phyloP scores from a whole-genome alignment of 345 rosid genomes.

The Combretum micranthum region DNA sequence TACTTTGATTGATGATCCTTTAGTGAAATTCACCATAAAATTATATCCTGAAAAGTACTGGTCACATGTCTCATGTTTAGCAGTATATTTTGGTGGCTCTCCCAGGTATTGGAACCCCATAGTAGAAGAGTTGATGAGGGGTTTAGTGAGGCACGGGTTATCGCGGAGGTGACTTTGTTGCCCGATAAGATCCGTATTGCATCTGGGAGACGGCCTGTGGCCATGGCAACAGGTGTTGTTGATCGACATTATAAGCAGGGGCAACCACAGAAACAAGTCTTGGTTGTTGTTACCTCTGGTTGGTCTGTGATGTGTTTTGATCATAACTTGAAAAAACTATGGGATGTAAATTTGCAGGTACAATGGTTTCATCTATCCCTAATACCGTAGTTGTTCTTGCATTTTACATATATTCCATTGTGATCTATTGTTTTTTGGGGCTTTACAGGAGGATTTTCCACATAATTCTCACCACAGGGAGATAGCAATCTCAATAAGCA shows the following conservation, averaged over 20 bases:
- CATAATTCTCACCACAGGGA: conserved; percentile 89
- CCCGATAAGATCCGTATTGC: conserved; percentile 87
- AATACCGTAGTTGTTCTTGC: background rate
- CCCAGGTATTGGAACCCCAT: conserved; percentile 83
- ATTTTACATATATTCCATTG: too few species aligned
- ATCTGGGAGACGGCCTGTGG: conserved; percentile 81
- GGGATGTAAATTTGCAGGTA: conserved; percentile 95
- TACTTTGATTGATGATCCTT: too few species aligned
- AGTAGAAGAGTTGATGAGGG: conserved; percentile 82
- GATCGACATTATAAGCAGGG: conserved; percentile 59
- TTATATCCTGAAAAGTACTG: too few species aligned
- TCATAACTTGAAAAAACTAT: conserved; percentile 88
- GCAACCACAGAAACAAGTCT: conserved; percentile 80
- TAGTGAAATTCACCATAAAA: too few species aligned
- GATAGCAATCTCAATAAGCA: conserved; percentile 68
- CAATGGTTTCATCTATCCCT: too few species aligned
- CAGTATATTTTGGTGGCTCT: background rate
- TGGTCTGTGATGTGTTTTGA: conserved; percentile 97
- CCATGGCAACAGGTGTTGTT: conserved; percentile 91
- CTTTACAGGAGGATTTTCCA: conserved; percentile 76
- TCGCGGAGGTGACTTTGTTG: conserved; percentile 52
- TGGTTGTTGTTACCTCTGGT: conserved; percentile 94
- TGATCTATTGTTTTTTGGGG: too few species aligned
- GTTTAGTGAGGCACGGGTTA: conserved; percentile 79
- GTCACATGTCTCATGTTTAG: background rate